These are phyloP conservation scores for Tubosaeta brunneosetosa DNA, from an alignment of 768 basidiomycete species.

Conservation along the genomic window DNA sequence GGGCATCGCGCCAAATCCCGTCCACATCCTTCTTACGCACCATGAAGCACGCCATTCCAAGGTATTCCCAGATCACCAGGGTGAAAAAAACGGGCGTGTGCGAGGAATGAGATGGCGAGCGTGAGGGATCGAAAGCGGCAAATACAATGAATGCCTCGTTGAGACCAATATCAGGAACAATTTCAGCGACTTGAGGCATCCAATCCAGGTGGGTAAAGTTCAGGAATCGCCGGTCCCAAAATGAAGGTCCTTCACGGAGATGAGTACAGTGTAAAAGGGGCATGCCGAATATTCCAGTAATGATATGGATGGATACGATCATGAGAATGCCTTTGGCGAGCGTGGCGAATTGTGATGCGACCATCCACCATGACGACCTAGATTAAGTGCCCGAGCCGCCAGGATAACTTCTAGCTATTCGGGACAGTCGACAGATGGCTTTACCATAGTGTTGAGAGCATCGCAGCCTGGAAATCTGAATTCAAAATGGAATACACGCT, in stretches of 20 bases:
- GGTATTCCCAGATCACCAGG: slow-evolving; percentile 77
- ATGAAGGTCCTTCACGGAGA: slow-evolving; percentile 52
- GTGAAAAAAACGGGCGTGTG: slow-evolving; percentile 76
- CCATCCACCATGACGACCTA: slow-evolving; percentile 98
- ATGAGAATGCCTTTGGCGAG: slow-evolving; percentile 86
- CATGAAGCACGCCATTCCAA: slow-evolving; percentile 94
- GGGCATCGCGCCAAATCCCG: slow-evolving; percentile 52
- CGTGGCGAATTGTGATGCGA: slow-evolving; percentile 71
- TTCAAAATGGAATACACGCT: background rate
- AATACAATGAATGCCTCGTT: slow-evolving; percentile 90
- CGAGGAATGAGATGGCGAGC: slow-evolving; percentile 59
- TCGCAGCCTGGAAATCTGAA: slow-evolving; percentile 61
- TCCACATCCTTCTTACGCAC: slow-evolving; percentile 77
- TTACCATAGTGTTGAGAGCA: slow-evolving; percentile 90
- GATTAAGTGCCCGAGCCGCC: slow-evolving; percentile 76
- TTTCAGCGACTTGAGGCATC: slow-evolving; percentile 41
- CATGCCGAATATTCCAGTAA: slow-evolving; percentile 72
- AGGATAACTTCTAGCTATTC: slow-evolving; percentile 84
- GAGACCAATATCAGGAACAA: slow-evolving; percentile 63
- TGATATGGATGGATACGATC: slow-evolving; percentile 67
- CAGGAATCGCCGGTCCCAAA: slow-evolving; percentile 75
- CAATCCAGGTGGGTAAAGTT: slow-evolving; percentile 53
- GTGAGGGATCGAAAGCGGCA: slow-evolving; percentile 58
- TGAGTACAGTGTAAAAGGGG: background rate
- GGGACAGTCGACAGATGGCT: background rate